Percentiles rank a stretch among this genome's conserved stretches.
Conservation (phyloP, 805 yeast species). For the Candida vaughaniae region DNA sequence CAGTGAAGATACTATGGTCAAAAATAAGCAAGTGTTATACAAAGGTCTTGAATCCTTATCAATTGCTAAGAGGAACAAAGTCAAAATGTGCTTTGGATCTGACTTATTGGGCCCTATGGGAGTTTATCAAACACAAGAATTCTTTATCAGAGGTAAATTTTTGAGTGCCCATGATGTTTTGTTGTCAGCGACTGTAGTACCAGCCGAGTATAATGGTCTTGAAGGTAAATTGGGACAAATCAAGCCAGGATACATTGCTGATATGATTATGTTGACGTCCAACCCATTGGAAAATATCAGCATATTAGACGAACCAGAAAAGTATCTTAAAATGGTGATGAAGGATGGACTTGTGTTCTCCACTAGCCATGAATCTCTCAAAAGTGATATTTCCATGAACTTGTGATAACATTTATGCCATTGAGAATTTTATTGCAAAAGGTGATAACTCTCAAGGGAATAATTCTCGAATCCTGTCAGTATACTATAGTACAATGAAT, state of each 20-base stretch:
- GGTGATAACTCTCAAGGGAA: no score
- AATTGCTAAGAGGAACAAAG: slow-evolving; percentile 19
- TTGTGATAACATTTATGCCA: no score
- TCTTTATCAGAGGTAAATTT: slow-evolving; percentile 21
- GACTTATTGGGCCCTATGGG: slow-evolving; percentile 22
- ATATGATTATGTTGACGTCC: slow-evolving; percentile 18
- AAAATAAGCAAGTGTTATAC: slow-evolving; percentile 19
- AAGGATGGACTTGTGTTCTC: slow-evolving; percentile 19
- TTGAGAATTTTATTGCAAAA: no score
- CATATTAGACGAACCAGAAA: slow-evolving; percentile 23
- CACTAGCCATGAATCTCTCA: no score
- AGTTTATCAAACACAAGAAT: slow-evolving; percentile 25
- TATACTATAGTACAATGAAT: no score
- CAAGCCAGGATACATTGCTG: slow-evolving; percentile 22
- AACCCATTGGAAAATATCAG: slow-evolving; percentile 24
- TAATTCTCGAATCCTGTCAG: no score
- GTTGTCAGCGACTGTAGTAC: slow-evolving; percentile 24
- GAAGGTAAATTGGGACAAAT: slow-evolving; percentile 22
- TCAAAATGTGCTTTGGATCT: slow-evolving; percentile 24
- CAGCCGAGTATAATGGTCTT: slow-evolving; percentile 20
- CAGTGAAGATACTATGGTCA: slow-evolving; percentile 14
- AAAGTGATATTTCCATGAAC: no score
- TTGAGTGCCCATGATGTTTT: slow-evolving; percentile 21
- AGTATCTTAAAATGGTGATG: slow-evolving; percentile 18
- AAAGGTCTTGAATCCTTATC: slow-evolving; percentile 18